phyloP scores from a whole-genome alignment of 192 early-diverging fungal species.

The Funneliformis geosporum region DNA sequence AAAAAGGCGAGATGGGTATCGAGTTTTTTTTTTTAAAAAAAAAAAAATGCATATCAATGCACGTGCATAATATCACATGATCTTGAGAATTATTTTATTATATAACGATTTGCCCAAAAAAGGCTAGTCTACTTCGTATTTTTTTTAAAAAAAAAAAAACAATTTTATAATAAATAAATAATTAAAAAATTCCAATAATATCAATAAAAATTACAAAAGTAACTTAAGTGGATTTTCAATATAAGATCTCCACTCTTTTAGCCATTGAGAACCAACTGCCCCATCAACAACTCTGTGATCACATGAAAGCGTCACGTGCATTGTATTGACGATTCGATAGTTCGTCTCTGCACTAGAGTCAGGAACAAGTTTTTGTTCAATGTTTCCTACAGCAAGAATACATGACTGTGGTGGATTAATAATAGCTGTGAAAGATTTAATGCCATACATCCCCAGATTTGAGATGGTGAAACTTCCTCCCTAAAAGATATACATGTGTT shows the following conservation, averaged over 20 bases:
- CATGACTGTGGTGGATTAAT: constrained; percentile 95
- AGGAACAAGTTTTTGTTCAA: constrained; percentile 74
- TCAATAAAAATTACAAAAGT: constrained; percentile 70
- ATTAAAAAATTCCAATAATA: too few species aligned
- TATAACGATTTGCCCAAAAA: too few species aligned
- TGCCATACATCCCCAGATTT: constrained; percentile 97
- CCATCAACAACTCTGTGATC: constrained; percentile 98
- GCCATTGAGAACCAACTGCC: constrained; percentile 88
- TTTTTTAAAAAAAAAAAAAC: too few species aligned
- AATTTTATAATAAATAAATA: too few species aligned
- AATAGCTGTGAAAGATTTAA: constrained; percentile 94
- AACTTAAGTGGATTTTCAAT: constrained; percentile 95
- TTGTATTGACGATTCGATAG: constrained; percentile 72
- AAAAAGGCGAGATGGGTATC: too few species aligned
- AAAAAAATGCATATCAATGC: too few species aligned
- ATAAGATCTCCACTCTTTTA: constrained; percentile 84
- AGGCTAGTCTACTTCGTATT: too few species aligned
- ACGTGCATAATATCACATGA: too few species aligned
- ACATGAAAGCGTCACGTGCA: constrained; percentile 85
- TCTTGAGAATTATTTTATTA: too few species aligned
- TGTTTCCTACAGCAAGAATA: constrained; percentile 88
- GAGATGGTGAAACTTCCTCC: constrained; percentile 97
- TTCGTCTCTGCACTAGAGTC: constrained; percentile 62
- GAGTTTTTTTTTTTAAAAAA: too few species aligned
- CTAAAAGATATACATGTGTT: constrained; percentile 27